Evolutionary conservation across 768 basidiomycete genomes (phyloP), one percentile per base, ranked within the genome.

Genomic region (Auriscalpium vulgare): DNA sequence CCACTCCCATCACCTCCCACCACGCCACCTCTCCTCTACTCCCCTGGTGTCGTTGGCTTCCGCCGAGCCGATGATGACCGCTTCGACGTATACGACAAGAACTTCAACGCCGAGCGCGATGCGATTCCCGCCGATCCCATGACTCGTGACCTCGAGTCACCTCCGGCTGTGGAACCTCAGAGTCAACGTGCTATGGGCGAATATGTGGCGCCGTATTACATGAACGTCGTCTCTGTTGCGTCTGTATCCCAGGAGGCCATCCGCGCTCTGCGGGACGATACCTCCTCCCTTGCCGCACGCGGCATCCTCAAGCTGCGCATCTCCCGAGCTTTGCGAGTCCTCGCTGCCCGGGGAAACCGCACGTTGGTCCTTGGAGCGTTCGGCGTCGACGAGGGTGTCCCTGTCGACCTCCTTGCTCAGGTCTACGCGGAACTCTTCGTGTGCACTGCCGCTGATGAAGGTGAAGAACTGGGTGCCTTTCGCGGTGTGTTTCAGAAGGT

Each of bases 61-160:
- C 60, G 60, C 50, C 60, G 60, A n/a, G 60, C 58, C 34, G 60
- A 61, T 17, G 54, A 52, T 21, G 60, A 61, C 40, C 46, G 46
- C 34, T 56, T 61, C 47, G 52, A 61, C 19, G 36, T 37, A 13
- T 29, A 17, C 8, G 47, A 59, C 10, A 57, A 58, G 17, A 57
- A 61, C 52, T 61, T 61, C 38, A 43, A 53, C 37, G 53, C 54
- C 23, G 57, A 58, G 54, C 53, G 54, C n/a, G 60, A 61, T 16
- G 60, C 57, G 34, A 59, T 61, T 44, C 60, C 57, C 38, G 60
- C 60, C 47, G 60, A 61, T 56, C 59, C 59, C 37, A 60, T 57
- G 23, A 60, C 59, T 37, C 51, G 48, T 23, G 60, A 59, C 7
- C 38, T 61, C 7, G 60, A 61, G 53, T 35, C 6, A 4, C 59